Evolutionary conservation across 306 rosid genomes (phyloP).

Genomic region (Rosa persica): DNA sequence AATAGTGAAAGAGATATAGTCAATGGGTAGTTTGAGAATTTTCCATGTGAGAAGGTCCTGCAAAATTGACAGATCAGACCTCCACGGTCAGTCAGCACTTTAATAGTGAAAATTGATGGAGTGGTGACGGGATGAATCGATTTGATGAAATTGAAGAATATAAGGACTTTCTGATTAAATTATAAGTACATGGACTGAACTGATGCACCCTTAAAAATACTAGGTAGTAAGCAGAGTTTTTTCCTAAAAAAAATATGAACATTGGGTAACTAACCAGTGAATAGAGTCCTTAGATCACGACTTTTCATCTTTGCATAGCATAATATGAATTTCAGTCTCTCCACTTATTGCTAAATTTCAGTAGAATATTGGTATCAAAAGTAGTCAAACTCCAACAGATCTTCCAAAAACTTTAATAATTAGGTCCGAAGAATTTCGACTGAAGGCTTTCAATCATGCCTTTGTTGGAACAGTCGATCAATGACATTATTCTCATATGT

Average conservation of each 20-base stretch:
- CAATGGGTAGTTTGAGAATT: too few species aligned
- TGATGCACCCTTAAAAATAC: too few species aligned
- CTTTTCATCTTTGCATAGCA: neutral
- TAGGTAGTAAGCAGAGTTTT: too few species aligned
- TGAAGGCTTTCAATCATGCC: neutral
- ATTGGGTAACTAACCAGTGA: neutral
- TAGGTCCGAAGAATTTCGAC: neutral
- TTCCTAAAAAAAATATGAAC: neutral
- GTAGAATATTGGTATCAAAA: neutral
- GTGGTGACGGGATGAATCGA: too few species aligned
- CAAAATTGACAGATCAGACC: too few species aligned
- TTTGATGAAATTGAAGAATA: too few species aligned
- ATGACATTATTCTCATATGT: neutral
- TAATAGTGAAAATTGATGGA: too few species aligned
- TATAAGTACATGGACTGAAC: too few species aligned
- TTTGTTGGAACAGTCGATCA: neutral
- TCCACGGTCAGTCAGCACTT: too few species aligned
- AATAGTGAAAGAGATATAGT: too few species aligned
- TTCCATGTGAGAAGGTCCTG: too few species aligned
- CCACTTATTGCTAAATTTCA: neutral
- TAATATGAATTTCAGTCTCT: neutral
- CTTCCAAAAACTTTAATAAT: neutral
- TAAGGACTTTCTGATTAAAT: too few species aligned
- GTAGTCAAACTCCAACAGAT: neutral
- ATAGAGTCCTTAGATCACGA: neutral